These are phyloP conservation scores for Parascedosporium putredinis DNA, from an alignment of 2,329 filamentous ascomycete species.

Conservation along the genomic window DNA sequence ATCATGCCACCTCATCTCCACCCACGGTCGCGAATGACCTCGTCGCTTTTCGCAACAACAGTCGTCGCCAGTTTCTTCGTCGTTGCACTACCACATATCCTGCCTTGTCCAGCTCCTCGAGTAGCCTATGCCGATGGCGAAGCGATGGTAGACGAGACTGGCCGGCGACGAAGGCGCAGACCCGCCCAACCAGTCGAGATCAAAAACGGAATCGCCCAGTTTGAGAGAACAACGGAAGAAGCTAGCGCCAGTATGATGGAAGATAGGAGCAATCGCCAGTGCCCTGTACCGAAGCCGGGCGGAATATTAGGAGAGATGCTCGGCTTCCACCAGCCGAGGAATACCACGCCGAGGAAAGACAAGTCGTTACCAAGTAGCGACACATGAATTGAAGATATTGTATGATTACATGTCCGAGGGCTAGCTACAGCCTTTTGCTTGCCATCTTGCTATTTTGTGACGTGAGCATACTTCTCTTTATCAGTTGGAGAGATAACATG, in stretches of 20 bases:
- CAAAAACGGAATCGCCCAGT: slow-evolving; percentile 38
- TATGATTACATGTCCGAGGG: not conserved
- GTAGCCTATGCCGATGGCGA: slow-evolving; percentile 63
- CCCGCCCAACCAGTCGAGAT: slow-evolving; percentile 27
- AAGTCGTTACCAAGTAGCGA: not conserved
- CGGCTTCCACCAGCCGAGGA: slow-evolving; percentile 43
- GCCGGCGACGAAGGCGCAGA: slow-evolving; percentile 33
- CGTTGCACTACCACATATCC: slow-evolving; percentile 77
- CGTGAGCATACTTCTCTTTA: too few species aligned
- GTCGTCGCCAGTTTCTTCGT: slow-evolving; percentile 84
- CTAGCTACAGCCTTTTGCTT: not conserved
- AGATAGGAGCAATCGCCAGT: slow-evolving; percentile 47
- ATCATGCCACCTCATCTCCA: slow-evolving; percentile 81
- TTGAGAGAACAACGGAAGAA: slow-evolving; percentile 23
- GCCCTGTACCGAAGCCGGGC: slow-evolving; percentile 83
- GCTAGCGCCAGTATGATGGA: slow-evolving; percentile 2
- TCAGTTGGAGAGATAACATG: too few species aligned
- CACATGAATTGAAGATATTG: slow-evolving; percentile 5
- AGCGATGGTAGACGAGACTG: slow-evolving; percentile 33
- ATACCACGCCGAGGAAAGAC: not conserved
- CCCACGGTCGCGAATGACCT: slow-evolving; percentile 85
- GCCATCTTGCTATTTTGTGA: too few species aligned
- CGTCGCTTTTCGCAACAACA: slow-evolving; percentile 89
- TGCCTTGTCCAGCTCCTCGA: slow-evolving; percentile 82
- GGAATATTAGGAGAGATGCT: slow-evolving; percentile 67